Conservation (phyloP, 352 stramenopile genomes). For the Globisporangium cederbergense region DNA sequence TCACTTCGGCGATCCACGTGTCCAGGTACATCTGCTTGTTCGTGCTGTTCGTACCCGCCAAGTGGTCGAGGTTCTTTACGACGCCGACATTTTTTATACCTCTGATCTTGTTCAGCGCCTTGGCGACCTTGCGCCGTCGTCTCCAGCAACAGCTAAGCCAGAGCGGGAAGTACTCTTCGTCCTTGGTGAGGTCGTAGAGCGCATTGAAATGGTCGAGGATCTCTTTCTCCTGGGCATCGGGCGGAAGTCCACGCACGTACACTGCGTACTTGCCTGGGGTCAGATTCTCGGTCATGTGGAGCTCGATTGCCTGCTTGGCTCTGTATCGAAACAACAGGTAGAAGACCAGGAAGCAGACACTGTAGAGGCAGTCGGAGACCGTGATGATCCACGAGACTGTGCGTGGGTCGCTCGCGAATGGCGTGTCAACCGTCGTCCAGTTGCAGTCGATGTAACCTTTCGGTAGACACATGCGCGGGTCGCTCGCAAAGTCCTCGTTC, state of each 20-base stretch:
- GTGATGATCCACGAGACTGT: conserved; percentile 78
- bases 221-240: conserved; percentile 57
- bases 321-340: conserved; percentile 47
- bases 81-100: conserved; percentile 14
- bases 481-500: conserved; percentile 43
- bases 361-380: conserved; percentile 56
- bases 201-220: conserved; percentile 76
- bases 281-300: conserved; percentile 70
- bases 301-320: conserved; percentile 48
- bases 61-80: conserved; percentile 67
- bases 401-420: conserved; percentile 52
- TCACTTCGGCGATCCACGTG: conserved; percentile 88
- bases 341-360: conserved; percentile 65
- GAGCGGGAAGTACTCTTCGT: conserved; percentile 57
- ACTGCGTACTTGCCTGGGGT: conserved; percentile 82
- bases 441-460: conserved; percentile 69
- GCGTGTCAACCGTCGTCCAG: conserved; percentile 59
- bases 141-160: conserved; percentile 71
- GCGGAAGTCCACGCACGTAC: conserved; percentile 66
- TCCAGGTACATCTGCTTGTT: conserved; percentile 66
- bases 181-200: conserved; percentile 66
- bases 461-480: conserved; percentile 42
- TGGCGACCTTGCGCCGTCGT: conserved; percentile 39
- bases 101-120: conserved; percentile 35
- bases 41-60: conserved; percentile 33